Evolutionary conservation across 1,284 basidiomycete species (phyloP).

Genomic region (Rhodofomes roseus): DNA sequence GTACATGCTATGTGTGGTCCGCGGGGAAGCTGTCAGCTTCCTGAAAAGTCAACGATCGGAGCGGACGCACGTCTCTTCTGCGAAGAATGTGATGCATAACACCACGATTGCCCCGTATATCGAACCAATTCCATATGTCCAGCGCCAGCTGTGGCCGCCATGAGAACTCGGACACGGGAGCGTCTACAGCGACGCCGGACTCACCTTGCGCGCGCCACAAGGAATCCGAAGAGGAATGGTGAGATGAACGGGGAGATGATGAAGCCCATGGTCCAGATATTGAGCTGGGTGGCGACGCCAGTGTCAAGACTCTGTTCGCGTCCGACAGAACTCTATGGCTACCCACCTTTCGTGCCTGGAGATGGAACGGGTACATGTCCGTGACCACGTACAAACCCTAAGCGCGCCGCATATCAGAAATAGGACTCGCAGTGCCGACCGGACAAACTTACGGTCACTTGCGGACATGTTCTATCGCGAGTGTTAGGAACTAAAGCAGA

Average conservation of each 20-base stretch:
- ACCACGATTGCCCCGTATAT: slow-evolving; percentile 59
- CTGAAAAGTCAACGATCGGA: neutral
- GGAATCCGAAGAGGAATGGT: slow-evolving; percentile 68
- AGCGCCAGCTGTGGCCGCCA: slow-evolving; percentile 49
- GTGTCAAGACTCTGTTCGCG: neutral
- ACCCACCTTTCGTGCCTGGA: slow-evolving; percentile 64
- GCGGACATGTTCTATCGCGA: slow-evolving; percentile 52
- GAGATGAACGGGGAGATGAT: slow-evolving; percentile 63
- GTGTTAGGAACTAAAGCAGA: neutral
- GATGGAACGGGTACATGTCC: slow-evolving; percentile 72
- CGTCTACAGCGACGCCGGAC: slow-evolving; percentile 5
- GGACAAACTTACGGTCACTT: slow-evolving; percentile 52
- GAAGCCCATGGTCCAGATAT: slow-evolving; percentile 72
- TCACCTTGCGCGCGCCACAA: slow-evolving; percentile 54
- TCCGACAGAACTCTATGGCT: neutral
- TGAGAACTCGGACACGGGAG: neutral
- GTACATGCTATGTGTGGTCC: slow-evolving; percentile 46
- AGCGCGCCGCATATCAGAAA: neutral
- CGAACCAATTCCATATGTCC: slow-evolving; percentile 68
- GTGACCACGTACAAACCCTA: slow-evolving; percentile 65
- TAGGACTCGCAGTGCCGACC: neutral
- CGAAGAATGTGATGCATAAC: slow-evolving; percentile 49
- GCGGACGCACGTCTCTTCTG: slow-evolving; percentile 60
- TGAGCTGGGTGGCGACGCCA: slow-evolving; percentile 38
- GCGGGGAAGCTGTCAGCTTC: neutral